phyloP scores from a whole-genome alignment of 129 eudicot species.

The Helianthus tuberosus region DNA sequence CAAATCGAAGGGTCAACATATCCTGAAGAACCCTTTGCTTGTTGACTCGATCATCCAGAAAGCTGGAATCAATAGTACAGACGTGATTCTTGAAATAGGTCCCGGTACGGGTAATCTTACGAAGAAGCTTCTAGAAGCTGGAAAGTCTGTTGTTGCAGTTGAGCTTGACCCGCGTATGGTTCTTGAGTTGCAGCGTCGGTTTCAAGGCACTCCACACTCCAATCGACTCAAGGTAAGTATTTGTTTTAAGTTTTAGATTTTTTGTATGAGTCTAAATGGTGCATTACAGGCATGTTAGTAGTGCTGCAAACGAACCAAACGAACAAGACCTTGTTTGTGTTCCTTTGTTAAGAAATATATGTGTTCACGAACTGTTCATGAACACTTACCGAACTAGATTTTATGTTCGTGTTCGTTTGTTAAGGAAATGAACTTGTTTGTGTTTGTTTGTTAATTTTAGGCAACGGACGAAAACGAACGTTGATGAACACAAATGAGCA shows the following conservation, averaged over 20 bases:
- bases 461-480: too few species aligned
- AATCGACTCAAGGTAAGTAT: constrained; percentile 56
- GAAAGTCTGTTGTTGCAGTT: constrained; percentile 86
- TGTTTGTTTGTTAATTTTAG: too few species aligned
- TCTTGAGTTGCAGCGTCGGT: constrained; percentile 86
- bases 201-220: constrained; percentile 80
- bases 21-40: constrained; percentile 77
- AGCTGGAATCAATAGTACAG: constrained; percentile 85
- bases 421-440: too few species aligned
- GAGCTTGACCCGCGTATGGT: constrained; percentile 98
- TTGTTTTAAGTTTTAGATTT: neutral
- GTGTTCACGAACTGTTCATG: too few species aligned
- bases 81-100: constrained; percentile 86
- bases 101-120: constrained; percentile 99
- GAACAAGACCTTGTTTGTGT: too few species aligned
- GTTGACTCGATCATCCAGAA: constrained; percentile 81
- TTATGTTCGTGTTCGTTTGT: too few species aligned
- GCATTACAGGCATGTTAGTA: neutral
- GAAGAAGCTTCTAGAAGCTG: constrained; percentile 94
- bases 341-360: neutral
- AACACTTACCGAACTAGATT: too few species aligned
- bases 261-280: neutral
- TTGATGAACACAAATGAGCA: too few species aligned
- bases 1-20: constrained; percentile 96
- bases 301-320: too few species aligned